A percentile compares a stretch with the other conserved stretches of the same genome.
phyloP scores from a whole-genome alignment of 2,329 filamentous ascomycete species.

The Microsporum audouinii region DNA sequence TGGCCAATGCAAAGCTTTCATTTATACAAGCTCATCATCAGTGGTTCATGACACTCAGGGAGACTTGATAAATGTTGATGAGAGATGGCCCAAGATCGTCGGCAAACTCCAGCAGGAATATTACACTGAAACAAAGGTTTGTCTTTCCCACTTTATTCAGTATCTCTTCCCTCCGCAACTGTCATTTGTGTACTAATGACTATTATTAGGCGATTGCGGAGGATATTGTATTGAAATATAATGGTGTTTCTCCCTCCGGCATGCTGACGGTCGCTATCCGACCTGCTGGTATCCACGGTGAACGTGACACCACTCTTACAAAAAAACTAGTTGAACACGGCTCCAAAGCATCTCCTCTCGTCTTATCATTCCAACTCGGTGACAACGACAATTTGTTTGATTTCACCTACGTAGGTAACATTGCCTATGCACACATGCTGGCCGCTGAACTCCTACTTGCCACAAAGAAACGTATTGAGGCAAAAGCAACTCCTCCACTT shows the following conservation, averaged over 20 bases:
- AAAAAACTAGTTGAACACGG: slow-evolving; percentile 63
- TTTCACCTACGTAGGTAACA: slow-evolving; percentile 58
- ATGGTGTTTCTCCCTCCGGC: slow-evolving; percentile 45
- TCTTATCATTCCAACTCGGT: slow-evolving; percentile 71
- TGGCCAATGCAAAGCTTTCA: slow-evolving; percentile 54
- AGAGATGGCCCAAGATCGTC: slow-evolving; percentile 65
- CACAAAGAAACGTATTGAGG: slow-evolving; percentile 25
- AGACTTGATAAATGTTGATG: slow-evolving; percentile 75
- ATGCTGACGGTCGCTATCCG: slow-evolving; percentile 73
- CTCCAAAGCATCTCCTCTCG: slow-evolving; percentile 43
- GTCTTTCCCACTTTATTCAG: neutral
- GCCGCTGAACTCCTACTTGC: slow-evolving; percentile 61
- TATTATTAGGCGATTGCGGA: slow-evolving; percentile 59
- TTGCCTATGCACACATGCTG: slow-evolving; percentile 70
- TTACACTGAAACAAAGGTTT: slow-evolving; percentile 83
- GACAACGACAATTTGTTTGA: slow-evolving; percentile 59
- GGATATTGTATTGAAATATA: slow-evolving; percentile 64
- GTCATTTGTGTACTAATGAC: neutral
- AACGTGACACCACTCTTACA: slow-evolving; percentile 69
- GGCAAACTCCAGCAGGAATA: slow-evolving; percentile 63
- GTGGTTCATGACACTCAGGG: slow-evolving; percentile 70
- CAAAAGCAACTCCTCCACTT: slow-evolving; percentile 47
- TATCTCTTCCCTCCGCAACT: neutral
- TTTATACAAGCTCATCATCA: slow-evolving; percentile 84
- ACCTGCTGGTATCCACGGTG: slow-evolving; percentile 81